Conservation (phyloP, 768 basidiomycete genomes). For the Lanmaoa rubissima region DNA sequence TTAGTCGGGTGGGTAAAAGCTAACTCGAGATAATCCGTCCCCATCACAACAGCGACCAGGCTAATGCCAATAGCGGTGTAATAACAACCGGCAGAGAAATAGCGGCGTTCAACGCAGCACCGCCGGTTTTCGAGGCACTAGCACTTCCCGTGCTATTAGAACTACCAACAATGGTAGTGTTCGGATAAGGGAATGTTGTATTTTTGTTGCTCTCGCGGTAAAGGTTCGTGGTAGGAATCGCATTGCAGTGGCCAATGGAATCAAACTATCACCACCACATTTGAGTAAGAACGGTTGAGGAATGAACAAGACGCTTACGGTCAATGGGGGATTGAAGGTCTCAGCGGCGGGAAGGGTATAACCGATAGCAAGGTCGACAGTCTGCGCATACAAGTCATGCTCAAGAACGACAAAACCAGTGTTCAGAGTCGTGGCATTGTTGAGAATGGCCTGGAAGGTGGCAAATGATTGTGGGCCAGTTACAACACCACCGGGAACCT, state of each 20-base stretch:
- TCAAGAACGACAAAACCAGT: slow-evolving; percentile 87
- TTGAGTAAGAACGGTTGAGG: slow-evolving; percentile 4
- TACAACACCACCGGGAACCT: slow-evolving; percentile 74
- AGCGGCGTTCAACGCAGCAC: slow-evolving; percentile 11
- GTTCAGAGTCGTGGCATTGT: slow-evolving; percentile 56
- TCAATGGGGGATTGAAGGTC: slow-evolving; percentile 61
- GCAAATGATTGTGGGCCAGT: slow-evolving; percentile 62
- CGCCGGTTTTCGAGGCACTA: slow-evolving; percentile 3
- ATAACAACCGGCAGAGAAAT: slow-evolving; percentile 13
- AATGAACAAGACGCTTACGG: slow-evolving; percentile 38
- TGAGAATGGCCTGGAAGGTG: slow-evolving; percentile 73
- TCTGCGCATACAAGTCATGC: slow-evolving; percentile 82
- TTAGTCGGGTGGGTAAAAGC: slow-evolving; percentile 18
- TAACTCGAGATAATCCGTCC: slow-evolving; percentile 5
- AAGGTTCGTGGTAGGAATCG: slow-evolving; percentile 59
- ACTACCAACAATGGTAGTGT: slow-evolving; percentile 27
- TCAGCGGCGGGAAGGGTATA: slow-evolving; percentile 81
- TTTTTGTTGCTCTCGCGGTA: slow-evolving; percentile 86
- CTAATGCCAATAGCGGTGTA: slow-evolving; percentile 14
- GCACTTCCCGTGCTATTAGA: slow-evolving; percentile 8
- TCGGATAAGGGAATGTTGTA: slow-evolving; percentile 55
- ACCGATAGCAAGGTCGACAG: slow-evolving; percentile 87
- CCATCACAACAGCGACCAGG: slow-evolving; percentile 16
- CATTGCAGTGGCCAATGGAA: slow-evolving; percentile 77
- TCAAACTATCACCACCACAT: slow-evolving; percentile 43